Evolutionary conservation across 2,329 filamentous ascomycete genomes (phyloP), one percentile per base, ranked within the genome.

Genomic region (Gliomastix tumulicola): DNA sequence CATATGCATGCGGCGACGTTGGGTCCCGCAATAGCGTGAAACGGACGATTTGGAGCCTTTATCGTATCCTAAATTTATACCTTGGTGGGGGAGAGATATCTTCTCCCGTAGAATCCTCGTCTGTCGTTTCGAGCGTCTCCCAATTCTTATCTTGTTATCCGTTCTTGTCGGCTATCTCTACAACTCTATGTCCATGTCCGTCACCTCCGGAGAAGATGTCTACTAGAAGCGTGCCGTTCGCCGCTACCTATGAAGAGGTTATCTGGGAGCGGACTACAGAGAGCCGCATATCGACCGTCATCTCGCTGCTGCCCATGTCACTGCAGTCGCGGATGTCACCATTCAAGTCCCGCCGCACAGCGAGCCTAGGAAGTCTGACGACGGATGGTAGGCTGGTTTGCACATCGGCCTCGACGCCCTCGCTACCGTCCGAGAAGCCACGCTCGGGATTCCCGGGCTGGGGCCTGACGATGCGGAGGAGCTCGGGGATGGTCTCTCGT

Each of bases 261-360:
- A 49, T 54, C 28, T 45, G 56, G 40, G 56, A 57, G 12, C 51
- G 54, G 30, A 49, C 51, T 35, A 53, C 49, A n/a, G 48, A 55
- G 36, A 54, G 54, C 35, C 50, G 55, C 35, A 55, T 65, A 32
- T 71, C 69, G 17, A 66, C 68, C 41, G 59, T 78, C 13, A 74
- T 71, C 50, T 62, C 66, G 6, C 64, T 78, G 39, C 65, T 79
- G 7, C 74, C 75, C 5, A 57, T 62, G 2, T 61, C 71, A 5
- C 57, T 79, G 6, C 68, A 71, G 47, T 68, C 62, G 23, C 62
- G 68, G 39, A 58, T 78, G 17, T 68, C 69, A 4, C 63, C 62
- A 6, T 57, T 79, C 8, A 64, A 66, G 21, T 55, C 79, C 30
- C 59, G 62, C 21, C 55, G 55, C 34, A 63, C 60, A 10, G 58